phyloP scores from a whole-genome alignment of 257 asterid species.

The Solanum ahanhuiri region DNA sequence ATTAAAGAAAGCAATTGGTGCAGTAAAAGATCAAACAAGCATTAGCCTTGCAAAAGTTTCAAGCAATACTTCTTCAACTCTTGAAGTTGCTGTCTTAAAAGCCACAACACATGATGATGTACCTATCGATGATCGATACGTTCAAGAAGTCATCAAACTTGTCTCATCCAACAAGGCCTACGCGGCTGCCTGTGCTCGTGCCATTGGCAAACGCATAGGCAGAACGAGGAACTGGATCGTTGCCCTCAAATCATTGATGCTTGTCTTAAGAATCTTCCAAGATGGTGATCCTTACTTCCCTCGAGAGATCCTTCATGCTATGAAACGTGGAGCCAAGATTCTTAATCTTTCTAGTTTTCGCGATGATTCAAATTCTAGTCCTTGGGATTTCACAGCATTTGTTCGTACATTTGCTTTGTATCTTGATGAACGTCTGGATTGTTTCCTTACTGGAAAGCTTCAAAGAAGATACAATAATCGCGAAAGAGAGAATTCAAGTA shows the following conservation, averaged over 20 bases:
- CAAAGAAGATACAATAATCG: slow-evolving; percentile 23
- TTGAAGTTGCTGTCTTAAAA: slow-evolving; percentile 64
- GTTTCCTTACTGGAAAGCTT: slow-evolving; percentile 70
- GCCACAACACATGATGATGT: slow-evolving; percentile 76
- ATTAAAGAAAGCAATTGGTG: slow-evolving; percentile 75
- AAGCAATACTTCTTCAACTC: slow-evolving; percentile 38
- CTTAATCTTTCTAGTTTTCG: slow-evolving; percentile 70
- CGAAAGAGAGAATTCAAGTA: slow-evolving; percentile 15
- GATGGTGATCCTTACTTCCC: slow-evolving; percentile 93
- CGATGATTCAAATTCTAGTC: slow-evolving; percentile 68
- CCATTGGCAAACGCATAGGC: slow-evolving; percentile 75
- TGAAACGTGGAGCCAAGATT: slow-evolving; percentile 74
- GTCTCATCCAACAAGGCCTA: slow-evolving; percentile 57
- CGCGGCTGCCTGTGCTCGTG: slow-evolving; percentile 70
- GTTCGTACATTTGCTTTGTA: slow-evolving; percentile 69
- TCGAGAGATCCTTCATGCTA: slow-evolving; percentile 79
- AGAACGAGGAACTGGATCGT: slow-evolving; percentile 86
- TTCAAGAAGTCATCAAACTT: slow-evolving; percentile 40
- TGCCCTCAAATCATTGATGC: slow-evolving; percentile 63
- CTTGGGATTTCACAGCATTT: slow-evolving; percentile 82
- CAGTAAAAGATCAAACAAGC: slow-evolving; percentile 88
- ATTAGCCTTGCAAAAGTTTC: slow-evolving; percentile 77
- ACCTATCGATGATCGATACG: slow-evolving; percentile 61
- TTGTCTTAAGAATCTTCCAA: slow-evolving; percentile 67
- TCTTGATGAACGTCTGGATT: slow-evolving; percentile 74